phyloP scores from a whole-genome alignment of 208 protist genomes.

The Leishmania mexicana region DNA sequence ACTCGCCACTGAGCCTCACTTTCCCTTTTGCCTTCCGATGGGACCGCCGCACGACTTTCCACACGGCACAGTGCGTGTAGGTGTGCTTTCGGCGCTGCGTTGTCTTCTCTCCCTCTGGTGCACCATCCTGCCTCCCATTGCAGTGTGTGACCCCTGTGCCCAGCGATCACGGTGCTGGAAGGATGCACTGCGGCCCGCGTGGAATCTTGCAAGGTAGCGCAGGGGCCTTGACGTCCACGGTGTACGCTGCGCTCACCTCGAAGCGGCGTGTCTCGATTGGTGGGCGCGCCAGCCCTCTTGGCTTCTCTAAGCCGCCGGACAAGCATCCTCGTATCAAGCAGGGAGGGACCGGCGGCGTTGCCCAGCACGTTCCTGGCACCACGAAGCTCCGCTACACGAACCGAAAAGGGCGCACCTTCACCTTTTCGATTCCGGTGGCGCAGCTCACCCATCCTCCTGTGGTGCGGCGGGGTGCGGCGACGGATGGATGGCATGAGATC shows the following conservation, averaged over 20 bases:
- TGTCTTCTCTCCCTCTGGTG: not conserved
- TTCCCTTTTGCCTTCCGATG: not conserved
- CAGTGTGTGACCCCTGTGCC: not conserved
- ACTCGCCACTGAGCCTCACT: not conserved
- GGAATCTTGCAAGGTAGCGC: not conserved
- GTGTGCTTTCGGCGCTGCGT: not conserved
- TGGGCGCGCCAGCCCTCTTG: slow-evolving; percentile 28
- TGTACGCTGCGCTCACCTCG: not conserved
- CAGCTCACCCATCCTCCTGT: slow-evolving; percentile 80
- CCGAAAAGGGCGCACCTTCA: slow-evolving; percentile 79
- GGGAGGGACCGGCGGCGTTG: slow-evolving; percentile 27
- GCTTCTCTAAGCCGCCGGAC: slow-evolving; percentile 39
- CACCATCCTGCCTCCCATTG: not conserved
- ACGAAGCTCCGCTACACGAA: slow-evolving; percentile 90
- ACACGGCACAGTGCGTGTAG: not conserved
- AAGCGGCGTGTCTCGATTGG: slow-evolving; percentile 14
- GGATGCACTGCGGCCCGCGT: not conserved
- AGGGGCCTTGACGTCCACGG: not conserved
- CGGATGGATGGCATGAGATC: slow-evolving; percentile 62
- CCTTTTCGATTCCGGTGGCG: slow-evolving; percentile 77
- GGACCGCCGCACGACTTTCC: too few species aligned
- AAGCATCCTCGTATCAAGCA: slow-evolving; percentile 73
- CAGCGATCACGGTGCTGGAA: not conserved
- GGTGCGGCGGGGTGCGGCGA: slow-evolving; percentile 34
- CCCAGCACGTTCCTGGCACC: slow-evolving; percentile 73